Evolutionary conservation across 2,329 filamentous ascomycete genomes (phyloP).

Genomic region (Apiospora marii): DNA sequence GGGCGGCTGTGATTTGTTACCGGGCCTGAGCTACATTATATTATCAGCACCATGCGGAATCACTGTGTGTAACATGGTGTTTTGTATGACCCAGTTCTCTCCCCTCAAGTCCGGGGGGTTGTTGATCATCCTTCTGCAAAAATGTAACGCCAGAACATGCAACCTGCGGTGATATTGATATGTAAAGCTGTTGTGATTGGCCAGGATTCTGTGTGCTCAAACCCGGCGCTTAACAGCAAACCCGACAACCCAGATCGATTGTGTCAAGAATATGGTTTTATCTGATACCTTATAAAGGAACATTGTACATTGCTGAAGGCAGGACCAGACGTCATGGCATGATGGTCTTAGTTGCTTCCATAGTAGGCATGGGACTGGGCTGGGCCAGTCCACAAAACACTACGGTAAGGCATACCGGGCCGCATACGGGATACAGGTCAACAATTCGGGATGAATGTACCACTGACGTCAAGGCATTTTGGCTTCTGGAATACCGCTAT

Average conservation of each 20-base stretch:
- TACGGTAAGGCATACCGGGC: background rate
- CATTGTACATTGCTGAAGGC: background rate
- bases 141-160: conserved; percentile 2
- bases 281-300: background rate
- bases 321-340: background rate
- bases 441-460: background rate
- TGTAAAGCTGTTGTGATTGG: background rate
- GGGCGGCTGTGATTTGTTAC: background rate
- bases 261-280: background rate
- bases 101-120: background rate
- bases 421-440: background rate
- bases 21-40: background rate
- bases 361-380: background rate
- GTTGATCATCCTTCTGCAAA: background rate
- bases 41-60: background rate
- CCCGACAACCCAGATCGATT: background rate
- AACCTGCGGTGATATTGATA: background rate
- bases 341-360: too few relatives aligned
- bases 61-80: background rate
- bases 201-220: background rate
- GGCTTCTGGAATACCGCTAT: background rate
- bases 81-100: background rate
- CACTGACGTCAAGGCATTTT: too few relatives aligned
- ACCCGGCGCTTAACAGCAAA: background rate
- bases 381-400: background rate